Evolutionary conservation across 352 stramenopile genomes (phyloP).

Genomic region (Plasmopara halstedii): DNA sequence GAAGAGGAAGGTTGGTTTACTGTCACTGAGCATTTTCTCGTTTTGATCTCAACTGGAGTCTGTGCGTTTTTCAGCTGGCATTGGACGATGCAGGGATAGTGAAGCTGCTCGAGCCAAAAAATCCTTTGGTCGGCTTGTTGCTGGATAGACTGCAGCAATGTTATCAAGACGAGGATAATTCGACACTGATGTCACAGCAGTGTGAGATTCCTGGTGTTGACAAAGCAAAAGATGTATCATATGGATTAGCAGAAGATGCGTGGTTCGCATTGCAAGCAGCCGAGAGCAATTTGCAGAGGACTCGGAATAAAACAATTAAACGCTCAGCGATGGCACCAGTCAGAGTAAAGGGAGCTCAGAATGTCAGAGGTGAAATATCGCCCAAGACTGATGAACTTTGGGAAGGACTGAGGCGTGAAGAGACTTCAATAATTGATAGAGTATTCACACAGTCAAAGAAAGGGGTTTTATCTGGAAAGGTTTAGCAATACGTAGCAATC

Average conservation of each 20-base stretch:
- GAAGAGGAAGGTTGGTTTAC: conserved; percentile 33
- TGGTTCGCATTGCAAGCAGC: conserved; percentile 53
- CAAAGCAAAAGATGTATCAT: not conserved
- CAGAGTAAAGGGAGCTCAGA: conserved; percentile 3
- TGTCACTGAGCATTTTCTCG: not conserved
- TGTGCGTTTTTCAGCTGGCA: conserved; percentile 22
- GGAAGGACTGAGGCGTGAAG: conserved; percentile 22
- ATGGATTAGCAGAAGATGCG: conserved; percentile 18
- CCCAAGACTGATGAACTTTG: conserved; percentile 34
- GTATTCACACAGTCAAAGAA: conserved; percentile 17
- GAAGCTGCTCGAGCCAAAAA: conserved; percentile 29
- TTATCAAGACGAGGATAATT: conserved; percentile 4
- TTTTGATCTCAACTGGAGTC: too few species aligned
- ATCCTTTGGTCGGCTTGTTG: conserved; percentile 24
- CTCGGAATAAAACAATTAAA: conserved; percentile 1
- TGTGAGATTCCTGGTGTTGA: conserved; percentile 1
- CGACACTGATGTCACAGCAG: conserved; percentile 5
- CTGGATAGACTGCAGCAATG: conserved; percentile 13
- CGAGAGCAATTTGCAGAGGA: conserved; percentile 30
- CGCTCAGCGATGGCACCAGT: not conserved
- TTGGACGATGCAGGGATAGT: conserved; percentile 22
- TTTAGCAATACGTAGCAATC: too few species aligned
- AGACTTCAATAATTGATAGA: conserved; percentile 19
- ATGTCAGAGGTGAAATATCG: conserved; percentile 20
- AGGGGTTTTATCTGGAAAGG: not conserved